phyloP scores from a whole-genome alignment of 1,284 basidiomycete genomes.

The Ceratobasidium sp. region DNA sequence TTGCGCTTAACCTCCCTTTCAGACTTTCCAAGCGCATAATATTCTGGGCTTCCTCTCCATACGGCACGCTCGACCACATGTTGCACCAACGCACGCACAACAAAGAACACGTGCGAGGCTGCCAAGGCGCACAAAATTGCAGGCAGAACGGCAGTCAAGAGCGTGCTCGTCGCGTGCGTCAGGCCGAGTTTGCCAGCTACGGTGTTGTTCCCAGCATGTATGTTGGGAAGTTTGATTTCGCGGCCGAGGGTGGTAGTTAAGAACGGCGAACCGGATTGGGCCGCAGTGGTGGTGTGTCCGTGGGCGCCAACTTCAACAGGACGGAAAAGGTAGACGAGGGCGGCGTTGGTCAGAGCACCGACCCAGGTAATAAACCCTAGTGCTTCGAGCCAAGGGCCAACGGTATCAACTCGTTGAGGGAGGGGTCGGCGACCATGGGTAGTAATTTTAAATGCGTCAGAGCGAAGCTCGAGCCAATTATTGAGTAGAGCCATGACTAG shows the following conservation, averaged over 20 bases:
- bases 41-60: conserved; percentile 76
- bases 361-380: conserved; percentile 90
- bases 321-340: conserved; percentile 85
- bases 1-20: conserved; percentile 64
- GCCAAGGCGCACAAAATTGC: conserved; percentile 77
- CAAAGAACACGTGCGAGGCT: conserved; percentile 80
- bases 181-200: conserved; percentile 47
- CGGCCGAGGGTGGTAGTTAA: conserved; percentile 32
- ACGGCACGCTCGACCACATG: conserved; percentile 74
- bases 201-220: conserved; percentile 33
- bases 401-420: conserved; percentile 84
- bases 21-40: conserved; percentile 60
- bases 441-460: conserved; percentile 94
- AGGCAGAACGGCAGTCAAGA: conserved; percentile 56
- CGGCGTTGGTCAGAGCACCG: conserved; percentile 81
- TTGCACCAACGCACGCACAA: conserved; percentile 67
- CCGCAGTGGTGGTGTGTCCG: conserved; percentile 31
- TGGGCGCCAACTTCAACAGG: conserved; percentile 43
- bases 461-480: conserved; percentile 90
- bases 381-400: conserved; percentile 93
- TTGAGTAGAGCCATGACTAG: conserved; percentile 77
- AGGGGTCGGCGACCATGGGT: conserved; percentile 85
- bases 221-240: conserved; percentile 29
- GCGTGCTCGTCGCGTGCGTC: conserved; percentile 52
- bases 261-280: conserved; percentile 36